Evolutionary conservation across 352 stramenopile genomes (phyloP).

Genomic region (Phytophthora pluvialis): DNA sequence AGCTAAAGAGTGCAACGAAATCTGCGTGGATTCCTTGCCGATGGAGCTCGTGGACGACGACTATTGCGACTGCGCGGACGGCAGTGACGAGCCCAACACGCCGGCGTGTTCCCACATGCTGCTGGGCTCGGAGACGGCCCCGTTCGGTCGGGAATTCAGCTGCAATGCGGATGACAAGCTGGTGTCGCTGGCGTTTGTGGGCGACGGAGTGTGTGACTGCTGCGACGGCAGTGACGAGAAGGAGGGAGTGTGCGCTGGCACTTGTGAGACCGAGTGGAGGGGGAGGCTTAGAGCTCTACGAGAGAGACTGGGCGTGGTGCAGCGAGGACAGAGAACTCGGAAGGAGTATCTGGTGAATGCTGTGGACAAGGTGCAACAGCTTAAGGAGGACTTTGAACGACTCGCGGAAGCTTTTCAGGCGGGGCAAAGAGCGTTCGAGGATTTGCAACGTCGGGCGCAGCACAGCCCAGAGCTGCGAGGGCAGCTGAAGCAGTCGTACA

Average conservation of each 20-base stretch:
- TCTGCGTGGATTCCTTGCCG: constrained; percentile 48
- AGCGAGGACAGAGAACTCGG: constrained; percentile 25
- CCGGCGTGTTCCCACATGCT: constrained; percentile 69
- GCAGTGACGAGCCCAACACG: constrained; percentile 90
- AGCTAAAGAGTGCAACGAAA: not conserved
- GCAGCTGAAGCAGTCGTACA: constrained; percentile 55
- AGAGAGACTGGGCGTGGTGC: constrained; percentile 31
- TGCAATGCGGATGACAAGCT: constrained; percentile 41
- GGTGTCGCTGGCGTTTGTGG: constrained; percentile 68
- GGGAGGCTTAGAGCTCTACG: constrained; percentile 26
- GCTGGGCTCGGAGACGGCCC: constrained; percentile 7
- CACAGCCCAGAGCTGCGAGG: constrained; percentile 38
- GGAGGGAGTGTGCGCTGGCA: constrained; percentile 43
- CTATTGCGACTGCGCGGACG: constrained; percentile 94
- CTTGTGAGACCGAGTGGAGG: constrained; percentile 40
- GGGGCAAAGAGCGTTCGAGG: constrained; percentile 33
- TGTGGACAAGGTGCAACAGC: constrained; percentile 31
- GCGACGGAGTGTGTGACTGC: constrained; percentile 97
- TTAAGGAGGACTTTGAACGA: constrained; percentile 40
- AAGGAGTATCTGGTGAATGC: constrained; percentile 37
- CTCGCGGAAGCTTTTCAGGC: constrained; percentile 32
- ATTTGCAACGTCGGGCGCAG: constrained; percentile 33
- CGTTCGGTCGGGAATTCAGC: constrained; percentile 39
- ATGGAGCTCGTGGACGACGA: constrained; percentile 87
- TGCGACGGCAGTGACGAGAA: constrained; percentile 96